Evolutionary conservation across 2,329 filamentous ascomycete genomes (phyloP).

Genomic region (Venturia oleaginea): DNA sequence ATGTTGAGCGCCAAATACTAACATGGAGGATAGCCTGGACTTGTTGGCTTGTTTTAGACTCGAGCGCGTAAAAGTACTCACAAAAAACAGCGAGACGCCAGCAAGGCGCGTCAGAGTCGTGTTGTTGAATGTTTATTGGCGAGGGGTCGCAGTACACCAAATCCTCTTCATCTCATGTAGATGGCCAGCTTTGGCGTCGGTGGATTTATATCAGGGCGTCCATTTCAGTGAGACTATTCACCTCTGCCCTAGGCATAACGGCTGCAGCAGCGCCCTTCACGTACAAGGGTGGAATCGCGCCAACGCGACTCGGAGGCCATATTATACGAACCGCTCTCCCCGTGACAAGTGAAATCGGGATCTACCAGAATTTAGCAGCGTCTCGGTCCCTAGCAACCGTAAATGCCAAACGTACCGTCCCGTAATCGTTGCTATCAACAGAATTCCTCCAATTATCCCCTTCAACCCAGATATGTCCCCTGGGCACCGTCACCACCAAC

Average conservation of each 20-base stretch:
- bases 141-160: neutral
- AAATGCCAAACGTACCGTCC: slow-evolving; percentile 43
- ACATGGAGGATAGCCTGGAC: too few relatives aligned
- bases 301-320: slow-evolving; percentile 12
- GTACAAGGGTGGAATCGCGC: neutral
- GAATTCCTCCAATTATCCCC: slow-evolving; percentile 70
- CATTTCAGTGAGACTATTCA: neutral
- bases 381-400: neutral
- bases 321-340: slow-evolving; percentile 9
- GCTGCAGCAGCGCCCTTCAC: neutral
- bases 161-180: neutral
- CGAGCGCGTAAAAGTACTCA: neutral
- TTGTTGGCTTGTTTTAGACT: too few relatives aligned
- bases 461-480: slow-evolving; percentile 89
- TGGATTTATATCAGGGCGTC: neutral
- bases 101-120: neutral
- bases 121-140: neutral
- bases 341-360: slow-evolving; percentile 9
- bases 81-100: neutral
- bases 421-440: slow-evolving; percentile 82
- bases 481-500: slow-evolving; percentile 54
- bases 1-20: too few relatives aligned
- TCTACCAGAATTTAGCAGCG: slow-evolving; percentile 6
- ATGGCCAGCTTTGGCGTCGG: neutral
- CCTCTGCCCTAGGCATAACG: neutral